Percentiles rank a stretch among this genome's conserved stretches.
Conservation (phyloP, 306 rosid species). For the Cotoneaster glaucophyllus region DNA sequence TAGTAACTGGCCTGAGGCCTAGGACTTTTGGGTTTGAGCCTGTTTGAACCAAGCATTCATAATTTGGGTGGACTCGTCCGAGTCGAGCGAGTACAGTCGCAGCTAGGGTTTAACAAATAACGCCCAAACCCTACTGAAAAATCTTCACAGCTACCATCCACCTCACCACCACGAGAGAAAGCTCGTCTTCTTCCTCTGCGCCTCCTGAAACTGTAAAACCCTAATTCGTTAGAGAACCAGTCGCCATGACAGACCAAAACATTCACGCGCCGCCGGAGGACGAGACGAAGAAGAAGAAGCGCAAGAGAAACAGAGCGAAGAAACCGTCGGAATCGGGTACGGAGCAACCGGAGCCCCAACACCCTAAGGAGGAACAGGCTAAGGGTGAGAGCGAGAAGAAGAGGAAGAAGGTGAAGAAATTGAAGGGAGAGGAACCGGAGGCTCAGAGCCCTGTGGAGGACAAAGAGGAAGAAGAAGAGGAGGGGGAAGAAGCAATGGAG, state of each 20-base stretch:
- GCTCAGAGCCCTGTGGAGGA: not conserved
- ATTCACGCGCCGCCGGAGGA: constrained; percentile 12
- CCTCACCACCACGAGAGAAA: not conserved
- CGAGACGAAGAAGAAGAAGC: constrained; percentile 35
- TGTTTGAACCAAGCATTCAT: not conserved
- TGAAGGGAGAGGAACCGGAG: constrained; percentile 4
- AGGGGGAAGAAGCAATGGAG: not conserved
- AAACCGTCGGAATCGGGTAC: constrained; percentile 4
- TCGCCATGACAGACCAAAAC: constrained; percentile 32
- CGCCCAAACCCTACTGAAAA: not conserved
- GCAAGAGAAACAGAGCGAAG: constrained; percentile 49
- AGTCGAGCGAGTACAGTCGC: not conserved
- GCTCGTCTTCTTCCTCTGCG: not conserved
- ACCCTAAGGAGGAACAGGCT: not conserved
- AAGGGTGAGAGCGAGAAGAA: constrained; percentile 1
- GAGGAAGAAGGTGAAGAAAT: constrained; percentile 17
- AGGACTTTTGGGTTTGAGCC: not conserved
- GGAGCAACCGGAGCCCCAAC: constrained; percentile 1
- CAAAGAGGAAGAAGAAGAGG: not conserved
- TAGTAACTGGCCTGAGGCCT: too few species aligned
- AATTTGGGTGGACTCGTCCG: not conserved
- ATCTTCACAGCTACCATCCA: not conserved
- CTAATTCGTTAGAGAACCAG: not conserved
- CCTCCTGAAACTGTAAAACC: not conserved
- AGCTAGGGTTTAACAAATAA: constrained; percentile 1